These are phyloP conservation scores for Mycena alexandri DNA, from an alignment of 768 basidiomycete species.

Conservation along the genomic window DNA sequence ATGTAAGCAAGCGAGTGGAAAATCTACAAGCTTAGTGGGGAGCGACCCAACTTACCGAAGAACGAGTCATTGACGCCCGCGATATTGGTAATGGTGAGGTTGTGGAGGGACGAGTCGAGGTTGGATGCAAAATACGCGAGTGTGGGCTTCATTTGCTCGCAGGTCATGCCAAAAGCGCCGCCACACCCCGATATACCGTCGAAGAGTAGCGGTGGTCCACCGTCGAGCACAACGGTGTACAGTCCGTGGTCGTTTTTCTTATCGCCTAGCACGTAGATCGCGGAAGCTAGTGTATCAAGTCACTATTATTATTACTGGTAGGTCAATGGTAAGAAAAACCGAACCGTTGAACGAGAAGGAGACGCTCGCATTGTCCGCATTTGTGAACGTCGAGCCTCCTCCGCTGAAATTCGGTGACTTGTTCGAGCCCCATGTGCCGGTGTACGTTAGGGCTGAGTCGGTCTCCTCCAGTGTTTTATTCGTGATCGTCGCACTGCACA, in stretches of 20 bases:
- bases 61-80: constrained; percentile 59
- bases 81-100: constrained; percentile 53
- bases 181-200: constrained; percentile 62
- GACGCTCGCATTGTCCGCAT: constrained; percentile 54
- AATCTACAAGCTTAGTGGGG: no score
- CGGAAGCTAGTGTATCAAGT: constrained; percentile 49
- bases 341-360: constrained; percentile 57
- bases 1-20: no score
- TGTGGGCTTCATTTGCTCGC: constrained; percentile 60
- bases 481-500: constrained; percentile 52
- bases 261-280: constrained; percentile 61
- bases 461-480: constrained; percentile 60
- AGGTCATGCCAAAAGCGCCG: constrained; percentile 57
- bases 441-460: constrained; percentile 52
- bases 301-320: no score
- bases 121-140: constrained; percentile 59
- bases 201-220: constrained; percentile 47
- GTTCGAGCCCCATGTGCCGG: constrained; percentile 58
- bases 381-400: constrained; percentile 58
- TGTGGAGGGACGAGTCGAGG: constrained; percentile 53
- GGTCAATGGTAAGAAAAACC: constrained; percentile 3
- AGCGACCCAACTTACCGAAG: constrained; percentile 49
- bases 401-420: constrained; percentile 59
- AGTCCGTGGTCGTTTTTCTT: constrained; percentile 64
- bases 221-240: constrained; percentile 57